Evolutionary conservation across 2,329 filamentous ascomycete genomes (phyloP), one percentile per base, ranked within the genome.

Genomic region (Nannizzia gypsea): DNA sequence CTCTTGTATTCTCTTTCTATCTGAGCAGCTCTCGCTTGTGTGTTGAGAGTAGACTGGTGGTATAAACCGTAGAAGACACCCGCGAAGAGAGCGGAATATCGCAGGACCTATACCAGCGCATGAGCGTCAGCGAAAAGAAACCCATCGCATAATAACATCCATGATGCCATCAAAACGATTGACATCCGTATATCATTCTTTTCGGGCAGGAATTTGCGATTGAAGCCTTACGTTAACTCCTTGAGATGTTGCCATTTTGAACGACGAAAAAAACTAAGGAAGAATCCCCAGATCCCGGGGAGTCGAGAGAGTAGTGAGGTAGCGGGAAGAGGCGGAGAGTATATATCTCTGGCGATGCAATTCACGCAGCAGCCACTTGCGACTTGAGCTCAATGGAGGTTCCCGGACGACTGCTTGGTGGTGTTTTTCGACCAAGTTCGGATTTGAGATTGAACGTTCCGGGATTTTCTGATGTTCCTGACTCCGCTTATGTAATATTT

Each of bases 51-150:
- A 72, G 87, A 81, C 80, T 99, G 93, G 81, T 96, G 92, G 77
- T 86, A 89, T 80, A 96, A 85, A 75, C 93, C 93, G 81, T 99
- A 99, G 79, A 96, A 86, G 73, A 97, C 80, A 74, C 93, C 93
- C 71, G 90, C 81, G 72, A 86, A 88, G 67, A 99, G 88, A 73
- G 91, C 91, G 72, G 90, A 92, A 83, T 92, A 99, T 78, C 93
- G 91, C 76, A 97, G 84, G 76, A 99, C 92, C 93, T 99, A 76
- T 6, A 22, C 42, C 42, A 46, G n/a, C 42, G 42, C 42, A 46
- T 52, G 1, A 58, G 69, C 48, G 28, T 52, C 22, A 52, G 48
- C 15, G n/a, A 56, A 31, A 42, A 11, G 6, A 56, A 11, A 36
- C 9, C 9, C 42, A 52, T 46, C 13, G 26, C 11, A 2, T 17